Base-by-base conservation (phyloP, 441 rosid genomes). In the Macaranga tanarius region DNA sequence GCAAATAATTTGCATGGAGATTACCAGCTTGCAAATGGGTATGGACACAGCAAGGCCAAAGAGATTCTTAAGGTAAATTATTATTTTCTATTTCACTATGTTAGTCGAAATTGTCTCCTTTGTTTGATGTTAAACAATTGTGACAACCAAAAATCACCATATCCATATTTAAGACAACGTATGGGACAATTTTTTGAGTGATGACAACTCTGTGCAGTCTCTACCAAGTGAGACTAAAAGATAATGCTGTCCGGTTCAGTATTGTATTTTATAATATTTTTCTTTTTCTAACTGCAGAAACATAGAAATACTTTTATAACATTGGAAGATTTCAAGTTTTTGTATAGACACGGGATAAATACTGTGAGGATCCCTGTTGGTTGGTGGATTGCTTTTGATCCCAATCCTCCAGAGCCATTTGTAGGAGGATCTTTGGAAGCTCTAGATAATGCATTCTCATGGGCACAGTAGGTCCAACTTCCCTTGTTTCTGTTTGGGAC, bases 311-410 rank as follows among this genome's bases (percentile, higher is more conserved):
- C 54, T 48, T 90, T 87, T 75, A 77, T 90, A 62, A 87, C 89
- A 3, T 28, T 76, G 48, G 93, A 83, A 45, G 90, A 87, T 82
- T 90, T 90, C 82, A 75, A 67, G 20, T 90, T 89, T 81, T 77
- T 90, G 40, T 76, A 80, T 71, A 81, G 82, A 76, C 89, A 85
- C 56, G 90, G 92, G 70, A 84, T 90, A 77, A 90, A 90, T 75
- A 70, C 93, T 2, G 89, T 89, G 71, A 85, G 96, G 78, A 87
- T 90, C 48, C 96, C 96, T 23, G 87, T 90, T 67, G 93, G 93
- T 73, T 90, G 96, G 96, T 90, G 96, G 96, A 85, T 86, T 82
- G 90, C 89, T 73, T 87, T 68, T 70, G 96, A 90, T 83, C 89
- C 90, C 42, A 71, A 84, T 75, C 96, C 96, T 82, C 93, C 93